Base-by-base conservation (phyloP, 2,329 filamentous ascomycete genomes). In the Ophiostoma novo-ulmi region DNA sequence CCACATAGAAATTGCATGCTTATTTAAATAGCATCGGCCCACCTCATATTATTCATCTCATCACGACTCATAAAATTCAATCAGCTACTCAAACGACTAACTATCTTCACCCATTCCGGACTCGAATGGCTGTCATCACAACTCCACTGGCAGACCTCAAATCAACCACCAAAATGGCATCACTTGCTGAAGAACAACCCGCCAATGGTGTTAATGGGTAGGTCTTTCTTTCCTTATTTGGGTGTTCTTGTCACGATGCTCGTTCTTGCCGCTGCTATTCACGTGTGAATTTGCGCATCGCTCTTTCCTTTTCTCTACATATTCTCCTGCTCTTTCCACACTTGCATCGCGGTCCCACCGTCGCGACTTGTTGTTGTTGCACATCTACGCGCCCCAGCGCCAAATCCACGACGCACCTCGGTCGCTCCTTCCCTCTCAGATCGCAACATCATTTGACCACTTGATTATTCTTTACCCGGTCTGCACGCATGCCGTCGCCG, bases 41-140 rank as follows among this genome's bases (percentile, higher is more conserved):
- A 31, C 31, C 31, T 31, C 31, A 31, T 3, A 31, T 31, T 31
- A 31, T 31, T 3, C 31, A 31, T 31, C 31, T 31, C 31, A 4
- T 31, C 31, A 31, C 31, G 31, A 31, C 31, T 31, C 31, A 31
- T 31, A 31, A 31, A 26, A 22, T 22, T 61, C 55, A 61, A 26
- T 31, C 55, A 22, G 63, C 63, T 17, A n/a, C 26, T 17, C 22
- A 36, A 8, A 13, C 48, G 35, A 79, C 66, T 14, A 61, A 79
- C 66, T 14, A 22, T 44, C 48, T 13, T 22, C 39, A 3, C 5
- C 36, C 26, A 13, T 14, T 1, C 7, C 10, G 14, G n/a, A 26
- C 39, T 64, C 82, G 80, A 79, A 83, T 82, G 80, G 82, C 83
- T 82, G 81, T 81, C 76, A 86, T 87, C 84, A 82, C 84, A 73